These are phyloP conservation scores for Zymoseptoria tritici DNA, from an alignment of 2,329 filamentous ascomycete genomes.

Conservation along the genomic window DNA sequence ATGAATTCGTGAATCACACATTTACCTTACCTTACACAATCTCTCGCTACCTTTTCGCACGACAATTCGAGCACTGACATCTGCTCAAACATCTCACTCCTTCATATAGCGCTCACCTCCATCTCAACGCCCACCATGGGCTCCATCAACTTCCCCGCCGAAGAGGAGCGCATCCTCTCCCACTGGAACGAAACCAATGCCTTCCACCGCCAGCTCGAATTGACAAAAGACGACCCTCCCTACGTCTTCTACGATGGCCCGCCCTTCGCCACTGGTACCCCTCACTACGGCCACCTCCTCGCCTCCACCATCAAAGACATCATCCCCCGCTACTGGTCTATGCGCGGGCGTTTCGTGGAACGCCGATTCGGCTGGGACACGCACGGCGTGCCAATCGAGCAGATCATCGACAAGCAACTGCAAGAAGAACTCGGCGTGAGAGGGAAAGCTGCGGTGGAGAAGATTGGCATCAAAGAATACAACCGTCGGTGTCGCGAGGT, in stretches of 20 bases:
- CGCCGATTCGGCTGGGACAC: slow-evolving; percentile 93
- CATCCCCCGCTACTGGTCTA: slow-evolving; percentile 92
- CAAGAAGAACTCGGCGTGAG: slow-evolving; percentile 62
- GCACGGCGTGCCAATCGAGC: slow-evolving; percentile 89
- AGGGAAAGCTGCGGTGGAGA: slow-evolving; percentile 75
- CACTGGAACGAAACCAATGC: slow-evolving; percentile 89
- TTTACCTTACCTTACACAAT: not conserved
- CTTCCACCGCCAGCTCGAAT: slow-evolving; percentile 78
- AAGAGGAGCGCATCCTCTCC: slow-evolving; percentile 77
- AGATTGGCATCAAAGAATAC: slow-evolving; percentile 81
- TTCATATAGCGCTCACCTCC: slow-evolving; percentile 1
- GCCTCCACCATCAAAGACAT: slow-evolving; percentile 97
- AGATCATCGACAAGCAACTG: slow-evolving; percentile 89
- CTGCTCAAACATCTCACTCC: not conserved
- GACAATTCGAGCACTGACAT: not conserved
- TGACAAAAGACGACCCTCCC: slow-evolving; percentile 71
- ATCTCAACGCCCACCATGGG: slow-evolving; percentile 31
- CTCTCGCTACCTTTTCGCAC: not conserved
- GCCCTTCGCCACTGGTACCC: slow-evolving; percentile 49
- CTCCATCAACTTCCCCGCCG: slow-evolving; percentile 73
- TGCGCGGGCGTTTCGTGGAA: slow-evolving; percentile 91
- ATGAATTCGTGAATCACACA: not conserved
- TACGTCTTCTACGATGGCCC: slow-evolving; percentile 89
- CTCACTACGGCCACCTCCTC: slow-evolving; percentile 69
- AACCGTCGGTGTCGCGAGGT: slow-evolving; percentile 88